Percentiles rank a stretch among this genome's conserved stretches.
These are phyloP conservation scores for Quercus berberidifolia DNA, from an alignment of 306 rosid genomes.

Conservation along the genomic window DNA sequence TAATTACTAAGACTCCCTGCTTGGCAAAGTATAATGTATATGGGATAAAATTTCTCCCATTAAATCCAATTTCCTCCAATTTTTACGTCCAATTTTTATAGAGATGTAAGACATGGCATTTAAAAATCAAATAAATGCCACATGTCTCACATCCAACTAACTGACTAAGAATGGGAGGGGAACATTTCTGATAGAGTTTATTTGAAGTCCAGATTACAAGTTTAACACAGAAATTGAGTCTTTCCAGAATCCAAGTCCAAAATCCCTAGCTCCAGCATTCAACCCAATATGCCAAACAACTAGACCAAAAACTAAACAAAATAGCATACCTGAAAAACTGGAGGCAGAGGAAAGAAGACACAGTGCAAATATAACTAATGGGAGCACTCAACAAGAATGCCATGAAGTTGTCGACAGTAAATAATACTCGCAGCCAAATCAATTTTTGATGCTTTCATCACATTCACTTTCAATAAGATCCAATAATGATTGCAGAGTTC, in stretches of 20 bases:
- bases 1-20: background rate
- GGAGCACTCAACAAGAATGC: constrained; percentile 40
- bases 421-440: constrained; percentile 42
- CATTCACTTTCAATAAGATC: constrained; percentile 33
- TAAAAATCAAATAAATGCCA: no score
- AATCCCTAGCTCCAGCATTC: background rate
- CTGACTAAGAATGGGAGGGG: no score
- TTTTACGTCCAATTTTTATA: no score
- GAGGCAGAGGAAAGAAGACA: constrained; percentile 46
- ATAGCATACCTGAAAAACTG: constrained; percentile 42
- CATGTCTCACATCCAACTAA: no score
- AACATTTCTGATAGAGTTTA: background rate
- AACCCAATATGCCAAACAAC: background rate
- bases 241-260: background rate
- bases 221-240: background rate
- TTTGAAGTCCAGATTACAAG: background rate
- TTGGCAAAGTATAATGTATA: background rate
- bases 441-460: constrained; percentile 28
- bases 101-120: no score
- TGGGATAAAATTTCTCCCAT: no score
- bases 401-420: constrained; percentile 55
- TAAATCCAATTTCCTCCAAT: no score
- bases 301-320: background rate
- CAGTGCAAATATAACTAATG: constrained; percentile 71
- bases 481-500: constrained; percentile 48